Percentiles rank a stretch among this genome's conserved stretches.
phyloP scores from a whole-genome alignment of 345 rosid genomes.

The Salix dunnii region DNA sequence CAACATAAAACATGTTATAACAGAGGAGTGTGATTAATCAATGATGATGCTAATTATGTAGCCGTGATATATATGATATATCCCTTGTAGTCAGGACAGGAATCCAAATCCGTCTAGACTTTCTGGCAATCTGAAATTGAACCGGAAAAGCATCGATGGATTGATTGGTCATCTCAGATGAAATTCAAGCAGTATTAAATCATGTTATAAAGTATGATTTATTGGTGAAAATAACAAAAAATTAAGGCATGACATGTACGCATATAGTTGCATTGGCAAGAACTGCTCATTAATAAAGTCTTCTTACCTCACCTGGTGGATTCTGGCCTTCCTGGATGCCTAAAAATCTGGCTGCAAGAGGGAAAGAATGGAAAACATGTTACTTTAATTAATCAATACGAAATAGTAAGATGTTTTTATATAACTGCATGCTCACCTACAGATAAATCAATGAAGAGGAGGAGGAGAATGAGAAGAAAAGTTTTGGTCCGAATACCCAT shows the following conservation, averaged over 20 bases:
- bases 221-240: neutral
- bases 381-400: neutral
- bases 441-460: slow-evolving; percentile 14
- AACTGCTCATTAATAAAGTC: neutral
- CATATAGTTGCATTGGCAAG: neutral
- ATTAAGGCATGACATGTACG: neutral
- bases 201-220: neutral
- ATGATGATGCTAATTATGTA: neutral
- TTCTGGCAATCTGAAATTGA: neutral
- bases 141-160: neutral
- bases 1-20: neutral
- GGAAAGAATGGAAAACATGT: neutral
- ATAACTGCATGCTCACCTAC: slow-evolving; percentile 19
- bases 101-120: neutral
- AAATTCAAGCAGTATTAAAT: neutral
- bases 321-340: slow-evolving; percentile 1
- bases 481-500: slow-evolving; percentile 24
- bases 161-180: neutral
- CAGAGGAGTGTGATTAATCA: neutral
- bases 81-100: neutral
- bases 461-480: slow-evolving; percentile 17
- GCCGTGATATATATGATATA: neutral
- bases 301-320: slow-evolving; percentile 21
- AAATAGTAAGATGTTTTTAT: neutral
- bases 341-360: slow-evolving; percentile 18